phyloP scores from a whole-genome alignment of 306 rosid species.

The Albizia julibrissin region DNA sequence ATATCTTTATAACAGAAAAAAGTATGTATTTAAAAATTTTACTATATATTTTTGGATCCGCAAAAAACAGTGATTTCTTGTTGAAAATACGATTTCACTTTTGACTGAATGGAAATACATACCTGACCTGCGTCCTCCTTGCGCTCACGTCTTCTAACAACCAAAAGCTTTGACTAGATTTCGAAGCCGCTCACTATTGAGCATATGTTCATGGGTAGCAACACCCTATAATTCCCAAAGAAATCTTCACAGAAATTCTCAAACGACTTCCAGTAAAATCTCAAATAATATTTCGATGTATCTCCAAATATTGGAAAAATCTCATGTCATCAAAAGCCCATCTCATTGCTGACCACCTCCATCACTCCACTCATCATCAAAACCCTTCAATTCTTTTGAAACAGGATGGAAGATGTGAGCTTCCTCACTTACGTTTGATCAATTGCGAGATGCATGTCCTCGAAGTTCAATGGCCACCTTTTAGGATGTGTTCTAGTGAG shows the following conservation, averaged over 20 bases:
- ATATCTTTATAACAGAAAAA: no score
- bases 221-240: not conserved
- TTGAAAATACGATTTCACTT: no score
- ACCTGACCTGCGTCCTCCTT: no score
- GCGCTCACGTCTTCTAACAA: no score
- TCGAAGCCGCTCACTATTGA: no score
- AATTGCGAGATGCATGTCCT: not conserved
- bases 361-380: not conserved
- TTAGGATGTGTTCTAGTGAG: no score
- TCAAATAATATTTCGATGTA: slow-evolving; percentile 10
- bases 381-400: slow-evolving; percentile 17
- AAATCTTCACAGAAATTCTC: slow-evolving; percentile 10
- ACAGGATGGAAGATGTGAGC: not conserved
- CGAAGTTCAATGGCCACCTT: not conserved
- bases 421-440: not conserved
- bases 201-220: not conserved
- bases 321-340: not conserved
- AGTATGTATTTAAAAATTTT: no score
- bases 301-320: not conserved
- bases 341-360: not conserved
- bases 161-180: no score
- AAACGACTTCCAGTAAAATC: slow-evolving; percentile 28
- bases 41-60: no score
- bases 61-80: no score
- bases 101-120: no score